A percentile compares a stretch with the other conserved stretches of the same genome.
phyloP scores from a whole-genome alignment of 768 basidiomycete species.

The Calocybe cyanea region DNA sequence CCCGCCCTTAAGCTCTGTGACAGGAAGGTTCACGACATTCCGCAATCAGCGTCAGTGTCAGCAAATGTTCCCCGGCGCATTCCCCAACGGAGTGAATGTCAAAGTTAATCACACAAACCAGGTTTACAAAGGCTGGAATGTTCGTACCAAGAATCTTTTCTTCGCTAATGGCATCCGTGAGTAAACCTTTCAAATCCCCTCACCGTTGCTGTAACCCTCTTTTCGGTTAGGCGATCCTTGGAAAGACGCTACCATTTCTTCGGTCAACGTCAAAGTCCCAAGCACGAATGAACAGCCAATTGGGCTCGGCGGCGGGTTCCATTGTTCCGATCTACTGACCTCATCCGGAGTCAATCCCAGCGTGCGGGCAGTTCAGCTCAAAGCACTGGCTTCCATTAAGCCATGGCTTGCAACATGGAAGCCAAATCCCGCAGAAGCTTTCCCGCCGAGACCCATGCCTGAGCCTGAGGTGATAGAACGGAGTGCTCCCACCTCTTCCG shows the following conservation, averaged over 20 bases:
- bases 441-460: neutral
- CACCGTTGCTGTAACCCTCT: neutral
- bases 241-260: slow-evolving; percentile 65
- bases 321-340: slow-evolving; percentile 55
- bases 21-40: neutral
- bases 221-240: slow-evolving; percentile 61
- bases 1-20: neutral
- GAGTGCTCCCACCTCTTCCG: too few relatives aligned
- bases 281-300: slow-evolving; percentile 57
- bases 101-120: slow-evolving; percentile 40
- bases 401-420: slow-evolving; percentile 49
- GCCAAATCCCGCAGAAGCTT: neutral
- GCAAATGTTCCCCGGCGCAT: slow-evolving; percentile 60
- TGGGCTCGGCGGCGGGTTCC: slow-evolving; percentile 59
- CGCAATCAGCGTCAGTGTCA: slow-evolving; percentile 63
- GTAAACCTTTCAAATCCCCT: slow-evolving; percentile 21
- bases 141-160: slow-evolving; percentile 55
- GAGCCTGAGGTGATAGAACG: neutral
- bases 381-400: slow-evolving; percentile 51
- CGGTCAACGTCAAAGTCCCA: slow-evolving; percentile 39
- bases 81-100: slow-evolving; percentile 42
- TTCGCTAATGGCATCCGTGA: slow-evolving; percentile 66
- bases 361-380: slow-evolving; percentile 47
- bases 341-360: slow-evolving; percentile 46
- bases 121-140: slow-evolving; percentile 60